Base-by-base conservation (phyloP, 2,329 filamentous ascomycete genomes). In the Elsinoe necatrix region DNA sequence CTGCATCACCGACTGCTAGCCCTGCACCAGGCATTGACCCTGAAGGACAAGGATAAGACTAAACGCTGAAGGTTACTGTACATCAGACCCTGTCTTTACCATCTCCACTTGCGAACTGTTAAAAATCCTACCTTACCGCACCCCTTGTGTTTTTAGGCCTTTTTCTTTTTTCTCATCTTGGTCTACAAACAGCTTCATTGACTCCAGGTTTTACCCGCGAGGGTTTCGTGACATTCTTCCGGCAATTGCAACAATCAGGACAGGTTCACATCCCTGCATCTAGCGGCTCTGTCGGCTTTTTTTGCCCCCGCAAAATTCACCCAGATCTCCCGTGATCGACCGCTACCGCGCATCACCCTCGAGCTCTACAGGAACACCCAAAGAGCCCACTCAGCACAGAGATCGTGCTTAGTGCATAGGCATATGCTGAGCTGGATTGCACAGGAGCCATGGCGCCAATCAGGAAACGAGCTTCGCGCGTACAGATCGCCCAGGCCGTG, bases 11-110 rank as follows among this genome's bases (percentile, higher is more conserved):
- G 31, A 52, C 48, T 37, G 29, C 48, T 52, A 37, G 45, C 45
- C 45, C 27, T 50, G 45, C 27, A 50, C n/a, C 29, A 35, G 34
- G 25, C 48, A 29, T 18, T 52, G 48, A 52, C 48, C 34, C 34
- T 39, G 48, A 29, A 35, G 29, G 48, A 52, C 48, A 52, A 52
- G 48, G 48, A 31, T 52, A 52, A 52, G 48, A 52, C 48, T 52
- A 52, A 52, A 52, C 45, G 48, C 48, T 52, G 48, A 23, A 34
- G 31, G 41, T 45, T 52, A 52, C 48, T 34, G 48, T 52, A 52
- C 48, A 35, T 37, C 20, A 34, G 48, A 52, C 48, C 48, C 48
- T 52, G 48, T 52, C 34, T 16, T 39, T 52, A 34, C 48, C 48
- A 52, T 35, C 48, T 52, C 31, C 48, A 37, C 34, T 29, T 37